phyloP scores from a whole-genome alignment of 202 grass and related monocot genomes.

The Setaria viridis region DNA sequence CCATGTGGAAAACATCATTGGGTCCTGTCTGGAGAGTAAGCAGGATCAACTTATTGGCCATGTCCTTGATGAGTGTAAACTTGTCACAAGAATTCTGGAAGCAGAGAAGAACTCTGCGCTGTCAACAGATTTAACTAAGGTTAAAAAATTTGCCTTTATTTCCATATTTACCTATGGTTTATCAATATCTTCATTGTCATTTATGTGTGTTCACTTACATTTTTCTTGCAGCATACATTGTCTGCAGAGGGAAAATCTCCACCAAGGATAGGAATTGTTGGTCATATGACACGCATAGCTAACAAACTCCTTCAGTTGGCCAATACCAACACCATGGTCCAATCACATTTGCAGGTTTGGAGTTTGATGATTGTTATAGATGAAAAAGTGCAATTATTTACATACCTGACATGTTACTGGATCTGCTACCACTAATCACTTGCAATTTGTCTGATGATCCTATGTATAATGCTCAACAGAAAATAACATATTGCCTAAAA shows the following conservation, averaged over 20 bases:
- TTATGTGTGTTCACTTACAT: constrained; percentile 38
- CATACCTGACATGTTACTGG: constrained; percentile 27
- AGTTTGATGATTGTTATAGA: constrained; percentile 28
- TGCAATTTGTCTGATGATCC: constrained; percentile 13
- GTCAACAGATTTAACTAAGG: constrained; percentile 68
- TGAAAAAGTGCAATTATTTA: constrained; percentile 27
- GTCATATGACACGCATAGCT: constrained; percentile 88
- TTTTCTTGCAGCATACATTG: constrained; percentile 65
- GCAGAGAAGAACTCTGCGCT: constrained; percentile 79
- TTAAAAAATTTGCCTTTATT: constrained; percentile 32
- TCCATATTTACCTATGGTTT: constrained; percentile 11
- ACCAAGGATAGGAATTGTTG: constrained; percentile 74
- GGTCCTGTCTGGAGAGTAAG: constrained; percentile 91
- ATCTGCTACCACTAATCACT: constrained; percentile 17
- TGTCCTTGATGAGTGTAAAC: constrained; percentile 77
- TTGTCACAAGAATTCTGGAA: constrained; percentile 84
- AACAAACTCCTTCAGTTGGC: constrained; percentile 91
- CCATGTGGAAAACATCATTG: constrained; percentile 88
- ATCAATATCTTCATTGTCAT: not conserved
- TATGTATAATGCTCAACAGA: not conserved
- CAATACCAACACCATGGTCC: constrained; percentile 61
- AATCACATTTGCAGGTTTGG: constrained; percentile 83
- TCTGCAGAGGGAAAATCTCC: constrained; percentile 66
- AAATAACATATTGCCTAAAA: constrained; percentile 2
- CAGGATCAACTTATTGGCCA: constrained; percentile 65